Conservation (phyloP, 768 basidiomycete genomes). For the Xerocomellus intermedius region DNA sequence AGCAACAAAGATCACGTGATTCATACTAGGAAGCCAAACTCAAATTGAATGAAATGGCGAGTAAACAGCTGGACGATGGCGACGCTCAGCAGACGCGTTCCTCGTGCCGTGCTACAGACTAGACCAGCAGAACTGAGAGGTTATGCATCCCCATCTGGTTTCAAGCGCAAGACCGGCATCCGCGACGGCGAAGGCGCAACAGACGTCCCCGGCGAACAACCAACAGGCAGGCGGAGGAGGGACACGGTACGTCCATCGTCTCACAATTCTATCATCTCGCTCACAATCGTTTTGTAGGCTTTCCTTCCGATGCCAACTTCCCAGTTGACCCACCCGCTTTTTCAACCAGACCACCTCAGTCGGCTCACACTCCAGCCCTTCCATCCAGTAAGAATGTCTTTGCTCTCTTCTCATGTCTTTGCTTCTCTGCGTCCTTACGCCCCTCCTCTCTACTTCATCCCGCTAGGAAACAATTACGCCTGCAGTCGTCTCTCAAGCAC, state of each 20-base stretch:
- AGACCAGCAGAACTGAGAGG: neutral
- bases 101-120: constrained; percentile 5
- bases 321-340: constrained; percentile 41
- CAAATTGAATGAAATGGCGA: neutral
- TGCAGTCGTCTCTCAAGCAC: constrained; percentile 43
- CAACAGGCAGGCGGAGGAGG: constrained; percentile 23
- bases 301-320: constrained; percentile 42
- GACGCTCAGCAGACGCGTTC: constrained; percentile 13
- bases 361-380: constrained; percentile 41
- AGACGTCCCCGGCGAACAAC: constrained; percentile 19
- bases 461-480: constrained; percentile 33
- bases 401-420: neutral
- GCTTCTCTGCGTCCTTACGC: neutral
- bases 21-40: neutral
- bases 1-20: constrained; percentile 8
- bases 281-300: constrained; percentile 29
- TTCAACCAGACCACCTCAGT: constrained; percentile 38
- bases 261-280: neutral
- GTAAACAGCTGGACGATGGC: constrained; percentile 6
- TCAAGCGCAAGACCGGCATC: constrained; percentile 21
- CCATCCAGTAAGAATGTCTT: constrained; percentile 37
- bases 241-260: constrained; percentile 16
- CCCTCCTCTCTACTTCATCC: neutral
- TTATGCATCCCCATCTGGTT: constrained; percentile 21
- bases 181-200: constrained; percentile 8